Evolutionary conservation across 2,329 filamentous ascomycete genomes (phyloP).

Genomic region (Colletotrichum sp.): DNA sequence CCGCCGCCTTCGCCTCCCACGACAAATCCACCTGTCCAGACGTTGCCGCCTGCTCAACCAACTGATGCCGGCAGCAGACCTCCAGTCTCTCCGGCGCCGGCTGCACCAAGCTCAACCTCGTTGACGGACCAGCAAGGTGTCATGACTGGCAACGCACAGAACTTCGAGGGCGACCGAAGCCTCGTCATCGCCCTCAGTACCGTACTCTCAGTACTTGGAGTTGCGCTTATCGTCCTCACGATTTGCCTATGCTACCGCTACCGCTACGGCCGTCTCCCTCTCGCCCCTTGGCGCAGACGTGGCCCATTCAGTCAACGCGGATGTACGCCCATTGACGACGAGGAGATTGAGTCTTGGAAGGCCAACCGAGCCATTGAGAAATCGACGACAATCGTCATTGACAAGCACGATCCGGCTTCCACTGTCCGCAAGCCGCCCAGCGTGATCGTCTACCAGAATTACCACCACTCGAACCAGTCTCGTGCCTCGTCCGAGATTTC

Average conservation of each 20-base stretch:
- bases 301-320: slow-evolving; percentile 54
- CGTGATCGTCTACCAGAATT: slow-evolving; percentile 58
- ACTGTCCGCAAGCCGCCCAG: slow-evolving; percentile 52
- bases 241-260: slow-evolving; percentile 44
- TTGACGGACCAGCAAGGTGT: slow-evolving; percentile 2
- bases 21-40: background rate
- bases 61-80: slow-evolving; percentile 10
- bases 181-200: slow-evolving; percentile 58
- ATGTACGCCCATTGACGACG: slow-evolving; percentile 67
- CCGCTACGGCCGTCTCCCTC: slow-evolving; percentile 38
- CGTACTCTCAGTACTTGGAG: slow-evolving; percentile 50
- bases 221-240: slow-evolving; percentile 38
- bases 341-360: slow-evolving; percentile 71
- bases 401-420: slow-evolving; percentile 39
- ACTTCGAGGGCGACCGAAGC: slow-evolving; percentile 37
- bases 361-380: slow-evolving; percentile 33
- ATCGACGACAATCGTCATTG: slow-evolving; percentile 28
- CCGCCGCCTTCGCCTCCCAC: background rate
- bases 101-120: slow-evolving; percentile 9
- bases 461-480: slow-evolving; percentile 14
- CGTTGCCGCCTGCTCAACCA: background rate
- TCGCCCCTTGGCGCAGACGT: slow-evolving; percentile 41
- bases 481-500: slow-evolving; percentile 10
- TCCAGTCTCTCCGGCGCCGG: background rate
- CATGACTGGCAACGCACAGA: slow-evolving; percentile 6